Evolutionary conservation across 495 filamentous ascomycete species (phyloP).

Genomic region (Chaetomium tenue): DNA sequence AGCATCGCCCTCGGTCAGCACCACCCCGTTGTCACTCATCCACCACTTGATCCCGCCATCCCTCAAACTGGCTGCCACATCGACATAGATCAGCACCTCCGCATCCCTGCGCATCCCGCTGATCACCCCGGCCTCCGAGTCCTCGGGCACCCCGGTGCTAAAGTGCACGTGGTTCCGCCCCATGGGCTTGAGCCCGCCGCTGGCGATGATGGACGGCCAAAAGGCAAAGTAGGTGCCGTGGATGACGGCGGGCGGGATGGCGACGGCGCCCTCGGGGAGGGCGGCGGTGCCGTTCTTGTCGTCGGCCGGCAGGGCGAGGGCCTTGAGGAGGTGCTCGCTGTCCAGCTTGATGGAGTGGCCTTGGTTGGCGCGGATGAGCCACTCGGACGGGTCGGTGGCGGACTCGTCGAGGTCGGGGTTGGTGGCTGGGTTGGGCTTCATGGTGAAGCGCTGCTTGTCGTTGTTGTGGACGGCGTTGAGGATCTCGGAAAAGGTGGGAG

Average conservation of each 20-base stretch:
- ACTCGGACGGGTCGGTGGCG: slow-evolving; percentile 58
- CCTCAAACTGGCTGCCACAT: slow-evolving; percentile 63
- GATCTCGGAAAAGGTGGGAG: slow-evolving; percentile 73
- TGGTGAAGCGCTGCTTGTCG: slow-evolving; percentile 88
- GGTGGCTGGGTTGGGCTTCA: slow-evolving; percentile 44
- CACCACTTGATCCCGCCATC: slow-evolving; percentile 74
- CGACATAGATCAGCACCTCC: slow-evolving; percentile 75
- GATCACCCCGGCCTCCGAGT: slow-evolving; percentile 55
- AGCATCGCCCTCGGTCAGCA: slow-evolving; percentile 52
- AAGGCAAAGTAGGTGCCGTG: slow-evolving; percentile 83
- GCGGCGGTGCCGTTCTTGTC: slow-evolving; percentile 27
- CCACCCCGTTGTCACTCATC: slow-evolving; percentile 81
- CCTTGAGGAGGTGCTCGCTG: slow-evolving; percentile 63
- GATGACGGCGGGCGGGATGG: slow-evolving; percentile 63
- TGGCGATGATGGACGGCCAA: slow-evolving; percentile 68
- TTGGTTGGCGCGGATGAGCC: slow-evolving; percentile 91
- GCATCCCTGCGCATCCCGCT: slow-evolving; percentile 82
- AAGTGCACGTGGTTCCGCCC: slow-evolving; percentile 84
- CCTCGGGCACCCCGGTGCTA: slow-evolving; percentile 61
- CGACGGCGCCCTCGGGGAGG: slow-evolving; percentile 19
- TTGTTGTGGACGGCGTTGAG: slow-evolving; percentile 64
- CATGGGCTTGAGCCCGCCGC: slow-evolving; percentile 79
- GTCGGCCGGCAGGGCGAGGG: slow-evolving; percentile 52
- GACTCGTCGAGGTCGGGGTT: slow-evolving; percentile 37
- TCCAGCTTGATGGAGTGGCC: slow-evolving; percentile 77